Evolutionary conservation across 2,329 filamentous ascomycete species (phyloP).

Genomic region (Gyromitra esculenta): DNA sequence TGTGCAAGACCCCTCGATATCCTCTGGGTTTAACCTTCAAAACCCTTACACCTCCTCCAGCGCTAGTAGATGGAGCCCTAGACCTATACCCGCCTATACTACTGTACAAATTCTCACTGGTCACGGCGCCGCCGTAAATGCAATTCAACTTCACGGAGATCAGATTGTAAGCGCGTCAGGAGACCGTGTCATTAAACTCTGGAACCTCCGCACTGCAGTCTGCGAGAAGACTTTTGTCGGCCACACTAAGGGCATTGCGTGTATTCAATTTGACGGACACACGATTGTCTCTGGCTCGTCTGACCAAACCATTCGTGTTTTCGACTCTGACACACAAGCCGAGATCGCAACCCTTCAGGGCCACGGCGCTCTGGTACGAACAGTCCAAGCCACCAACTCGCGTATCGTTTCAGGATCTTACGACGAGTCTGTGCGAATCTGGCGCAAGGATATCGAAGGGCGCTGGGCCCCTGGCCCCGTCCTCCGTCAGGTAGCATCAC

Average conservation of each 20-base stretch:
- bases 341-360: slow-evolving; percentile 88
- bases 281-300: slow-evolving; percentile 96
- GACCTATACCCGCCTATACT: slow-evolving; percentile 71
- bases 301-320: slow-evolving; percentile 95
- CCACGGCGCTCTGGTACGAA: slow-evolving; percentile 86
- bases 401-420: slow-evolving; percentile 97
- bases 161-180: slow-evolving; percentile 95
- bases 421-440: slow-evolving; percentile 94
- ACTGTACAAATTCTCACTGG: slow-evolving; percentile 83
- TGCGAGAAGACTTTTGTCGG: slow-evolving; percentile 83
- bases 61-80: slow-evolving; percentile 59
- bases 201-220: slow-evolving; percentile 83
- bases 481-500: slow-evolving; percentile 54
- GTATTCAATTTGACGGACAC: slow-evolving; percentile 93
- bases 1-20: slow-evolving; percentile 60
- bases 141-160: slow-evolving; percentile 85
- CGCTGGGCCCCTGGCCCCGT: slow-evolving; percentile 70
- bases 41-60: slow-evolving; percentile 61
- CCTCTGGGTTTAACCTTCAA: slow-evolving; percentile 59
- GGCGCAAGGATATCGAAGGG: slow-evolving; percentile 85
- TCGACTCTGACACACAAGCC: slow-evolving; percentile 83
- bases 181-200: slow-evolving; percentile 91
- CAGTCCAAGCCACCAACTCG: slow-evolving; percentile 90
- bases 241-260: slow-evolving; percentile 94
- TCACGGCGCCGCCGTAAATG: slow-evolving; percentile 92